phyloP scores from a whole-genome alignment of 106 monocot genomes.

The Narthecium ossifragum region DNA sequence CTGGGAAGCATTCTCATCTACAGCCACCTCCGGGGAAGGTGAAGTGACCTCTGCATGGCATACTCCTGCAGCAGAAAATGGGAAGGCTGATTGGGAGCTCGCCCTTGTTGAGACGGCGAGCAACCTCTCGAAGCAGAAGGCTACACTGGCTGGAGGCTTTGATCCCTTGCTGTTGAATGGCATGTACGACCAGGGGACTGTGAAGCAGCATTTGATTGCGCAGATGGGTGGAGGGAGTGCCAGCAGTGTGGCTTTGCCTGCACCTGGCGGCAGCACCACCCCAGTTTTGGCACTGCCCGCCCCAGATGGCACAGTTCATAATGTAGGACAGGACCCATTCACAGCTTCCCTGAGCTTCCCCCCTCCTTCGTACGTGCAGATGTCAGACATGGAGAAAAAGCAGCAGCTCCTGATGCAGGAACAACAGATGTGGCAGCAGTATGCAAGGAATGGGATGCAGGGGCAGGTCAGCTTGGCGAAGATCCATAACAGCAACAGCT shows the following conservation, averaged over 20 bases:
- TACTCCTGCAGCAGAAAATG: conserved; percentile 58
- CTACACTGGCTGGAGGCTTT: conserved; percentile 56
- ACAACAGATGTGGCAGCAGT: conserved; percentile 73
- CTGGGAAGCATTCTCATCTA: conserved; percentile 56
- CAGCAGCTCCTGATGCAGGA: conserved; percentile 74
- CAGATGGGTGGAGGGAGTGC: conserved; percentile 50
- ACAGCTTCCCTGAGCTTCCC: conserved; percentile 56
- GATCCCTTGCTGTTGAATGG: conserved; percentile 69
- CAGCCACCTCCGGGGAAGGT: not conserved
- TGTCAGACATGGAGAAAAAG: conserved; percentile 88
- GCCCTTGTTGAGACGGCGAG: conserved; percentile 70
- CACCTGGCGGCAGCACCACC: conserved; percentile 3
- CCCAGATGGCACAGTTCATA: conserved; percentile 60
- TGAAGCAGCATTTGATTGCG: conserved; percentile 50
- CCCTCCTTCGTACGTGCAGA: conserved; percentile 82
- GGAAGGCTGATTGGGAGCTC: conserved; percentile 80
- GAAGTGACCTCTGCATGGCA: conserved; percentile 79
- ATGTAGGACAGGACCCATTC: conserved; percentile 62
- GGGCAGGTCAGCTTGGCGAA: conserved; percentile 39
- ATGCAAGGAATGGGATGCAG: conserved; percentile 72
- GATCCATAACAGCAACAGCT: conserved; percentile 8
- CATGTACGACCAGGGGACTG: conserved; percentile 78
- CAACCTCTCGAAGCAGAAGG: conserved; percentile 69
- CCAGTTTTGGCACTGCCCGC: conserved; percentile 72
- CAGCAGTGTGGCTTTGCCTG: conserved; percentile 72